Conservation (phyloP, 352 stramenopile genomes). For the Paralagenidium karlingii region DNA sequence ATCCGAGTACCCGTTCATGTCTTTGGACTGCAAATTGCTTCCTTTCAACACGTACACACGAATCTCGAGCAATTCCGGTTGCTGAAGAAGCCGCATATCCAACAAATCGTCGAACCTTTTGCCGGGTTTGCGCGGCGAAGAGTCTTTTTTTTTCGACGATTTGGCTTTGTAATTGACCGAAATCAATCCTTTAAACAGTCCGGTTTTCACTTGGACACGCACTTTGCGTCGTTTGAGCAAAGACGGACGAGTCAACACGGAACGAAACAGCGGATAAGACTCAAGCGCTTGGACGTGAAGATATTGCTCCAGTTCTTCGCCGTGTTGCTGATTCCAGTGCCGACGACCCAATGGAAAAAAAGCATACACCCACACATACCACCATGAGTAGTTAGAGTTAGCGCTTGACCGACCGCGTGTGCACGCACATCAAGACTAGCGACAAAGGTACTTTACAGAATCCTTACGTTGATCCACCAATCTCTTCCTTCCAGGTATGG, state of each 20-base stretch:
- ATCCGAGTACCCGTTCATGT: constrained; percentile 65
- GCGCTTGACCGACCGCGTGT: too few species aligned
- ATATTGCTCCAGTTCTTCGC: constrained; percentile 71
- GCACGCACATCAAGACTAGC: too few species aligned
- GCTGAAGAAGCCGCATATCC: constrained; percentile 30
- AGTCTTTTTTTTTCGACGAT: constrained; percentile 11
- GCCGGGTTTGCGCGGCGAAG: too few species aligned
- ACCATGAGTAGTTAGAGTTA: too few species aligned
- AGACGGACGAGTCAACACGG: constrained; percentile 37
- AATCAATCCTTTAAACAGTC: constrained; percentile 75
- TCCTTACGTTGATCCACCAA: constrained; percentile 68
- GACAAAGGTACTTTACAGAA: too few species aligned
- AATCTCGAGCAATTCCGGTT: constrained; percentile 41
- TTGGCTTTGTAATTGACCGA: constrained; percentile 33
- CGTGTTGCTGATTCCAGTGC: constrained; percentile 23
- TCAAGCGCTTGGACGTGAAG: constrained; percentile 59
- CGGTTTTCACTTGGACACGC: constrained; percentile 39
- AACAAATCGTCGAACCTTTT: too few species aligned
- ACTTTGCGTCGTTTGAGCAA: constrained; percentile 36
- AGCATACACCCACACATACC: background rate
- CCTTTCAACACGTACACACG: constrained; percentile 65
- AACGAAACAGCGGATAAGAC: constrained; percentile 54
- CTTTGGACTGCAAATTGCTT: constrained; percentile 65
- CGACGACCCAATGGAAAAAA: background rate
- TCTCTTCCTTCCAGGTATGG: constrained; percentile 48